A percentile compares a stretch with the other conserved stretches of the same genome.
Conservation (phyloP, 1,139 yeast species). For the Yamadazyma trypodendri region DNA sequence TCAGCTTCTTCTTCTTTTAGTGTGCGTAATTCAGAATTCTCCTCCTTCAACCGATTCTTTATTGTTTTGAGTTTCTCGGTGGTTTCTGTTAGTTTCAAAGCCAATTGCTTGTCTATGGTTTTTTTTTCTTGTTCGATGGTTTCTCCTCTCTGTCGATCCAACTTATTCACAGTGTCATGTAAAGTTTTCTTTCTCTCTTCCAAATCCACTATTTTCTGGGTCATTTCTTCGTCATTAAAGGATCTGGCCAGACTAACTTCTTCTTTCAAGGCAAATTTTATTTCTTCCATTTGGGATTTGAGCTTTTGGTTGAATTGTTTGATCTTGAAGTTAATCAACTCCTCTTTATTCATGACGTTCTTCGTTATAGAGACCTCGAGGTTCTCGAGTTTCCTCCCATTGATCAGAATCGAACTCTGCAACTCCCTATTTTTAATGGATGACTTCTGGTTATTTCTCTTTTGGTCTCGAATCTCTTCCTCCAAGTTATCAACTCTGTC, state of each 20-base stretch:
- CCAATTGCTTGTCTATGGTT: conserved; percentile 9
- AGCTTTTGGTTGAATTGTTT: conserved; percentile 24
- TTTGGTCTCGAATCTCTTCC: conserved; percentile 22
- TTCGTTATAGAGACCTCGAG: conserved; percentile 28
- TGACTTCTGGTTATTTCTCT: conserved; percentile 22
- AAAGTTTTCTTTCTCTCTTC: conserved; percentile 13
- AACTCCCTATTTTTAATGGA: conserved; percentile 21
- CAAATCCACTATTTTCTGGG: conserved; percentile 19
- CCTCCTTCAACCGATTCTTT: background rate
- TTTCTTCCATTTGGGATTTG: conserved; percentile 28
- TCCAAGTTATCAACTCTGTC: conserved; percentile 21
- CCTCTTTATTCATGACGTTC: conserved; percentile 29
- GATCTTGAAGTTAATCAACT: conserved; percentile 23
- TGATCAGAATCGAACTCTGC: conserved; percentile 17
- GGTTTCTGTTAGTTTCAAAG: conserved; percentile 6
- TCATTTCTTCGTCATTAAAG: conserved; percentile 25
- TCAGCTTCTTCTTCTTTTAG: conserved; percentile 1
- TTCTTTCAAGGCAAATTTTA: conserved; percentile 30
- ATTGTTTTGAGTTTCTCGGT: conserved; percentile 4
- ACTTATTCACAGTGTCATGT: conserved; percentile 10
- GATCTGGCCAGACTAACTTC: conserved; percentile 28
- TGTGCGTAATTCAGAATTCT: conserved; percentile 9
- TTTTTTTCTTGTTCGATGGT: conserved; percentile 20
- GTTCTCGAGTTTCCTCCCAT: conserved; percentile 23
- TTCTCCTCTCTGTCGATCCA: conserved; percentile 16